Base-by-base conservation (phyloP, 192 early-diverging fungal genomes). In the Helicostylum pulchrum region DNA sequence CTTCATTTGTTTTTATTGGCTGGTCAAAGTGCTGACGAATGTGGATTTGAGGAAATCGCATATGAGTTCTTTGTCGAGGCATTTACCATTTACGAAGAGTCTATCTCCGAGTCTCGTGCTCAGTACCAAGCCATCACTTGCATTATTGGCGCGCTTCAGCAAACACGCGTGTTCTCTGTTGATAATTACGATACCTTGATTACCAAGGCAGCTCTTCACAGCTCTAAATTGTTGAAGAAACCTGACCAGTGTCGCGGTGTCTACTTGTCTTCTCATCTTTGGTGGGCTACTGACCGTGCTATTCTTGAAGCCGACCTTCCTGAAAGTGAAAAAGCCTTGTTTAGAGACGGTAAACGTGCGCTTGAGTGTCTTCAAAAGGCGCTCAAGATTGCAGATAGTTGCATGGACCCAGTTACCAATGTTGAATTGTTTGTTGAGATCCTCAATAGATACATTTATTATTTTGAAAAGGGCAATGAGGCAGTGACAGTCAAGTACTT, bases 21-120 rank as follows among this genome's bases (percentile, higher is more conserved):
- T 2, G 97, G 94, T 0, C 86, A 92, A 61, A 84, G 86, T 15
- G 94, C 95, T 10, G 88, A 94, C 59, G 90, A 94, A 71, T 81
- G 85, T 14, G 85, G 91, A 6, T 86, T 93, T 70, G 95, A 97
- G 68, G 96, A 98, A 63, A 81, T 94, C n/a, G 85, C 87, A 9
- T 99, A 98, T 76, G 98, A 99, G 75, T 96, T 98, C 77, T 87
- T 98, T 75, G 95, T 96, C 6, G 88, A 96, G 84, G 95, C 96
- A 19, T 91, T 99, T 58, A 96, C 92, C 1, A 87, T 95, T 52
- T 99, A 97, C 71, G 98, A 99, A 73, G 95, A 99, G 63, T 87
- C 90, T 23, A 92, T 98, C 58, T 92, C 90, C 34, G 96, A 97
- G 56, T 94, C 93, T 55, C 84, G 88, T 61, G 89, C 89, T 17